A percentile compares a stretch with the other conserved stretches of the same genome.
Conservation (phyloP, 345 rosid genomes). For the Populus deltoides region DNA sequence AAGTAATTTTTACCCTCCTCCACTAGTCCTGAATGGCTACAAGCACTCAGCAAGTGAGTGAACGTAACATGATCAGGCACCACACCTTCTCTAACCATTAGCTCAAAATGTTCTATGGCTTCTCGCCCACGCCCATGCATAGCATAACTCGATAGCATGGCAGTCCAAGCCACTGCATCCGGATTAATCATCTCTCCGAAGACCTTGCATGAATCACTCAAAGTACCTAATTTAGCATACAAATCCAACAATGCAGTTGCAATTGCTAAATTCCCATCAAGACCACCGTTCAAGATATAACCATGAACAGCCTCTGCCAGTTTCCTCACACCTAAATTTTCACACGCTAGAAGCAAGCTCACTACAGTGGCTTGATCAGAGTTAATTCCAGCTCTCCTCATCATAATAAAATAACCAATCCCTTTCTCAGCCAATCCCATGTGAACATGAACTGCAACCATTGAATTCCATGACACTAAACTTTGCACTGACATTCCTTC, state of each 20-base stretch:
- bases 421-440: constrained; percentile 41
- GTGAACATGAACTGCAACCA: constrained; percentile 42
- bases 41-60: constrained; percentile 71
- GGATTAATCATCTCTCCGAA: constrained; percentile 48
- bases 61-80: constrained; percentile 73
- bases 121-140: constrained; percentile 61
- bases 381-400: constrained; percentile 42
- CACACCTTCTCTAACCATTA: constrained; percentile 44
- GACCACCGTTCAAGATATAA: constrained; percentile 33
- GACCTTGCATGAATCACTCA: constrained; percentile 37
- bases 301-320: constrained; percentile 53
- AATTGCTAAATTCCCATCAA: constrained; percentile 26
- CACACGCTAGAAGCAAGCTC: constrained; percentile 51
- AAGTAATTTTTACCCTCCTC: constrained; percentile 59
- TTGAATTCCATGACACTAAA: constrained; percentile 66
- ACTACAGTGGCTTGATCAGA: constrained; percentile 58
- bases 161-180: constrained; percentile 73
- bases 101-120: constrained; percentile 52
- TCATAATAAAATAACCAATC: constrained; percentile 33
- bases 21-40: constrained; percentile 68
- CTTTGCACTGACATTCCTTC: constrained; percentile 40
- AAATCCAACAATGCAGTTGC: constrained; percentile 47
- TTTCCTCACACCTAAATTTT: constrained; percentile 44
- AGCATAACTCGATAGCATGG: constrained; percentile 70
- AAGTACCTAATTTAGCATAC: constrained; percentile 58